Evolutionary conservation across 345 rosid genomes (phyloP).

Genomic region (Zanthoxylum bungeanum): DNA sequence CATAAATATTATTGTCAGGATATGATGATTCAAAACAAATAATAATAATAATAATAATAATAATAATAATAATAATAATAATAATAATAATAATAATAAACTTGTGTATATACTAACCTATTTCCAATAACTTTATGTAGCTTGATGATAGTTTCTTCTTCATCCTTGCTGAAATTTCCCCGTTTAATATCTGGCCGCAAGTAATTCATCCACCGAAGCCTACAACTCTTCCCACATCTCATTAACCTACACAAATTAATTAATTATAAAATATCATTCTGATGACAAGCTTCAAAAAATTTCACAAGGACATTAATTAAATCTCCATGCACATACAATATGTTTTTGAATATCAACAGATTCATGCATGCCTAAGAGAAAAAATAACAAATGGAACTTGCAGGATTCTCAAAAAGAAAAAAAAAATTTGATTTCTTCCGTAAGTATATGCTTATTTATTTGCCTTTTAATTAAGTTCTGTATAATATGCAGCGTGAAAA

Average conservation of each 20-base stretch:
- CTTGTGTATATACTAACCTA: constrained; percentile 32
- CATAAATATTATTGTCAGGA: too few relatives aligned
- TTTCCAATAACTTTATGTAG: constrained; percentile 43
- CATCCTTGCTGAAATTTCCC: constrained; percentile 44
- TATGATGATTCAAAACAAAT: too few relatives aligned
- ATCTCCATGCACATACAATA: not conserved
- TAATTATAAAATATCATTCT: too few relatives aligned
- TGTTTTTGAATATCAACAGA: not conserved
- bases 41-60: too few relatives aligned
- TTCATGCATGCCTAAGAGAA: not conserved
- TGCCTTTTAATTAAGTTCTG: too few relatives aligned
- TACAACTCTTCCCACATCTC: constrained; percentile 56
- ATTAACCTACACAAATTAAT: constrained; percentile 9
- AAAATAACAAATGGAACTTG: too few relatives aligned
- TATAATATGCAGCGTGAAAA: not conserved
- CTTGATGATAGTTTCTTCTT: constrained; percentile 35
- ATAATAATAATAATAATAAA: too few relatives aligned
- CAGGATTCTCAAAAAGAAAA: too few relatives aligned
- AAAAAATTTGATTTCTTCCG: too few relatives aligned
- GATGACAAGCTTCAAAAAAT: not conserved
- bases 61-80: too few relatives aligned
- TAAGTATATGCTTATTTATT: too few relatives aligned
- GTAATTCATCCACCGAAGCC: constrained; percentile 53
- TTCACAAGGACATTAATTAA: not conserved
- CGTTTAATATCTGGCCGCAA: constrained; percentile 49